Percentiles rank a stretch among this genome's conserved stretches.
Conservation (phyloP, 2,329 filamentous ascomycete species). For the Cordyceps cicadae region DNA sequence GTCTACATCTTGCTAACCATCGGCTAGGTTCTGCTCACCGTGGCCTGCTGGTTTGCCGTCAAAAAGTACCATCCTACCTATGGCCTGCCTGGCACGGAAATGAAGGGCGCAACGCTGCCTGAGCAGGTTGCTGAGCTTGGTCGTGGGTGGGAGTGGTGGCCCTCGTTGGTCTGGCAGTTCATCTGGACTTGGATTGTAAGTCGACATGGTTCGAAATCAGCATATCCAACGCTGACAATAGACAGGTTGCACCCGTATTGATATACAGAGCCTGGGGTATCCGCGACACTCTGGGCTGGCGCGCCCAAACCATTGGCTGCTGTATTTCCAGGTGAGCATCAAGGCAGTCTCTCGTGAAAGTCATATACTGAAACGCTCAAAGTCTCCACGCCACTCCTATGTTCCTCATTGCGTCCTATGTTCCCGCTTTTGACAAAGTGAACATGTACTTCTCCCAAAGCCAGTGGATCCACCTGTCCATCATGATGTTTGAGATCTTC, state of each 20-base stretch:
- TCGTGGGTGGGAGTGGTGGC: conserved; percentile 53
- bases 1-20: background rate
- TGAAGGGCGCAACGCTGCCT: conserved; percentile 24
- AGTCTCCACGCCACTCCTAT: conserved; percentile 48
- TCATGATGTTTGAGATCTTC: conserved; percentile 46
- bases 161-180: conserved; percentile 46
- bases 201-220: background rate
- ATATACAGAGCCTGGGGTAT: conserved; percentile 46
- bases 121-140: conserved; percentile 34
- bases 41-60: conserved; percentile 48
- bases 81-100: conserved; percentile 31
- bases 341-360: background rate
- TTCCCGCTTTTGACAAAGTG: conserved; percentile 30
- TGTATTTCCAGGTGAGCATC: conserved; percentile 23
- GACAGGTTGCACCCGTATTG: conserved; percentile 38
- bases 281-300: conserved; percentile 49
- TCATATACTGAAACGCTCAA: conserved; percentile 2
- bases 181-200: conserved; percentile 43
- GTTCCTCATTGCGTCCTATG: conserved; percentile 43
- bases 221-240: background rate
- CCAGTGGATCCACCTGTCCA: conserved; percentile 41
- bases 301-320: conserved; percentile 41
- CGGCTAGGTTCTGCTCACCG: conserved; percentile 40
- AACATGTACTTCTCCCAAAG: conserved; percentile 43
- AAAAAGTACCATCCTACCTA: conserved; percentile 49